These are phyloP conservation scores for Bacidia rubella DNA, from an alignment of 495 filamentous ascomycete species.

Conservation along the genomic window DNA sequence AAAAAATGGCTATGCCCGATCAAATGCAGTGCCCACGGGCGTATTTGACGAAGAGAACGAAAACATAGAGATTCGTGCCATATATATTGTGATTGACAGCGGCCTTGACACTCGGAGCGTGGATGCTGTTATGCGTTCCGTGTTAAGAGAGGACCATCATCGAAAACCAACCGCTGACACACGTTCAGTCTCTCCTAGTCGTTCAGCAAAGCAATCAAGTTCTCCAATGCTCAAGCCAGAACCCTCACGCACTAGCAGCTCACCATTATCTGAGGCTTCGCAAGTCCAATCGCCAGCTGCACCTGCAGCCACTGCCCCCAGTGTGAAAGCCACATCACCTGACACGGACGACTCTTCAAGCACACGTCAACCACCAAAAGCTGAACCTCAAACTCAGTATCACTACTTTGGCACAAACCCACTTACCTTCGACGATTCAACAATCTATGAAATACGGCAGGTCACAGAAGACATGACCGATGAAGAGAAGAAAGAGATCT, in stretches of 20 bases:
- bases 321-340: constrained; percentile 36
- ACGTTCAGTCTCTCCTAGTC: constrained; percentile 9
- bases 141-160: constrained; percentile 1
- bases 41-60: constrained; percentile 2
- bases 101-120: background rate
- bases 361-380: constrained; percentile 63
- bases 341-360: constrained; percentile 47
- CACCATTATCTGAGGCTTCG: constrained; percentile 43
- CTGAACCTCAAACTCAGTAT: constrained; percentile 56
- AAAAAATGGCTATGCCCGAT: too few relatives aligned
- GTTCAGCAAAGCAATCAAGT: constrained; percentile 3
- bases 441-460: constrained; percentile 81
- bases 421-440: constrained; percentile 82
- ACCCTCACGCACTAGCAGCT: constrained; percentile 50
- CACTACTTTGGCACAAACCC: constrained; percentile 87
- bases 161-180: background rate
- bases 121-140: constrained; percentile 3
- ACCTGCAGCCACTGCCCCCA: constrained; percentile 17
- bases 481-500: constrained; percentile 72
- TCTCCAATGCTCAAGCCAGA: constrained; percentile 31
- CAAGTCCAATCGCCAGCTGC: constrained; percentile 34
- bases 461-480: constrained; percentile 59
- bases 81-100: background rate
- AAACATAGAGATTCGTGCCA: background rate
- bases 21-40: background rate